Evolutionary conservation across 2,329 filamentous ascomycete species (phyloP), one percentile per base, ranked within the genome.

Genomic region (Dendryphion nanum): DNA sequence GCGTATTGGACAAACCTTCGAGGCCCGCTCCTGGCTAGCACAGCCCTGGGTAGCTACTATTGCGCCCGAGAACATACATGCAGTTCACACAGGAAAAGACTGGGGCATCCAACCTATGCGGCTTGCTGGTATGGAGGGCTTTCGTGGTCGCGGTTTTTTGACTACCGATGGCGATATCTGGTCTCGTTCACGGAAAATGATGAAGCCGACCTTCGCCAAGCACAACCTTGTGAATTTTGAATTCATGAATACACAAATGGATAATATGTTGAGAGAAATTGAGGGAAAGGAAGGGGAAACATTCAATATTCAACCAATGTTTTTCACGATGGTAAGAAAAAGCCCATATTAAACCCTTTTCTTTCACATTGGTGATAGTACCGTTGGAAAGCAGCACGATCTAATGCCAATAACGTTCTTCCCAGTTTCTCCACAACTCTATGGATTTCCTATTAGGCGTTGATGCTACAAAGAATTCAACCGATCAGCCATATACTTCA

Each of bases 181-280:
- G 55, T 30, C 44, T 8, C 44, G 44, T 19, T 50, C 54, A 2
- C 40, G 68, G 13, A 61, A 65, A 13, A 60, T 71, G 51, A 61
- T 82, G 6, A 62, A 73, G 18, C 73, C 75, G 2, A 69, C 71
- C 35, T 77, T 77, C 45, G 64, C 58, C 1, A 63, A 70, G n/a
- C 59, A 61, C 7, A 73, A 76, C 42, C 61, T 77, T 6, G 64
- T 62, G n/a, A 68, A 78, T 46, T 54, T 76, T 3, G 55, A 61
- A 3, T 77, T 75, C 2, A 80, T 83, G 37, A 77, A 82, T 45
- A 60, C 51, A 2, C 77, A 83, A 61, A 66, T 82, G 5, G 55
- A 68, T n/a, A 67, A 72, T 15, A 59, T 86, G 24, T 66, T 84
- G 13, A n/a, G 60, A 67, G 3, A 69, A 72, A 17, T 69, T 86